A percentile compares a stretch with the other conserved stretches of the same genome.
Evolutionary conservation across 495 filamentous ascomycete species (phyloP).

Genomic region (Annulohypoxylon bovei): DNA sequence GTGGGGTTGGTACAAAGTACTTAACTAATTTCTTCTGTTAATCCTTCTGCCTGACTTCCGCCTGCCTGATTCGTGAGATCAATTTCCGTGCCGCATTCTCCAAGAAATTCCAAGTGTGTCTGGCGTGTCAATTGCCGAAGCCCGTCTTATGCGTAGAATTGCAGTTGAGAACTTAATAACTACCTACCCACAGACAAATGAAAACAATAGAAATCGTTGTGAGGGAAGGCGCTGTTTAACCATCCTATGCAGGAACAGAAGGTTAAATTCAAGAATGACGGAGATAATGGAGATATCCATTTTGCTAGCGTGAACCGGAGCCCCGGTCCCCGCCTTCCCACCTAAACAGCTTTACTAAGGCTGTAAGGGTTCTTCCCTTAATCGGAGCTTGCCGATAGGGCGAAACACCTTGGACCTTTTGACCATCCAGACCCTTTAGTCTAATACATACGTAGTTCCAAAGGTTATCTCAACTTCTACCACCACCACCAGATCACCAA

Average conservation of each 20-base stretch:
- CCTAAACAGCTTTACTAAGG: neutral
- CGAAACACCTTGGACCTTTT: neutral
- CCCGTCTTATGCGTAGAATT: neutral
- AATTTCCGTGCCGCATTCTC: slow-evolving; percentile 2
- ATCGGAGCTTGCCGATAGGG: slow-evolving; percentile 9
- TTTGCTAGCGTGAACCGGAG: slow-evolving; percentile 21
- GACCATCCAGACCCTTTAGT: neutral
- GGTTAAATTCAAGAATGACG: slow-evolving; percentile 3
- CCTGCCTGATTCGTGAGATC: slow-evolving; percentile 1
- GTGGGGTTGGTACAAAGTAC: slow-evolving; percentile 8
- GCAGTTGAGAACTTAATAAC: neutral
- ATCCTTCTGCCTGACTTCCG: slow-evolving; percentile 12
- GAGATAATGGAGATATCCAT: neutral
- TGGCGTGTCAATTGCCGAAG: neutral
- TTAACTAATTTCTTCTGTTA: neutral
- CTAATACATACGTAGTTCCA: neutral
- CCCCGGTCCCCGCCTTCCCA: neutral
- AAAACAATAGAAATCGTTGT: neutral
- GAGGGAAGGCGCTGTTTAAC: neutral
- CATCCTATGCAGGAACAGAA: slow-evolving; percentile 14
- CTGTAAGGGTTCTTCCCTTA: neutral
- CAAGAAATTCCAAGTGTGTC: neutral
- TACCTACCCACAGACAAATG: slow-evolving; percentile 6
- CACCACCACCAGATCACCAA: neutral
- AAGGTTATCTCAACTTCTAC: neutral